phyloP scores from a whole-genome alignment of 768 basidiomycete genomes.

The Trametes gibbosa region DNA sequence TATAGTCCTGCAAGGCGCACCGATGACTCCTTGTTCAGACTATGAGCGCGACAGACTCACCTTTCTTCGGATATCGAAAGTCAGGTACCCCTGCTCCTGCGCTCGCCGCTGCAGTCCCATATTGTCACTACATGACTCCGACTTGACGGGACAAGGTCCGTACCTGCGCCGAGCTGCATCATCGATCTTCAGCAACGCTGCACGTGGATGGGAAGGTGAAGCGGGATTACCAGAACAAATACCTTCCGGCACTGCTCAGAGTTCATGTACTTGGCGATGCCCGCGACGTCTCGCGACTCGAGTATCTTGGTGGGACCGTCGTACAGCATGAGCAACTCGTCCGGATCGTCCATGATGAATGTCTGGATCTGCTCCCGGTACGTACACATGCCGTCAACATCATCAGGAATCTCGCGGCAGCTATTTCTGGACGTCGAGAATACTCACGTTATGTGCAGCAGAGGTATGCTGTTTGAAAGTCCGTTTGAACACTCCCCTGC shows the following conservation, averaged over 20 bases:
- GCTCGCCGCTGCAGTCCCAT: constrained; percentile 31
- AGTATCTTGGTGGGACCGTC: constrained; percentile 30
- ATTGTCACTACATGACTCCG: not conserved
- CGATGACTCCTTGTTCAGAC: not conserved
- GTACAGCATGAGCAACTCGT: constrained; percentile 19
- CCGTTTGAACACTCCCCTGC: no score
- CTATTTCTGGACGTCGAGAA: no score
- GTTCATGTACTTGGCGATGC: constrained; percentile 65
- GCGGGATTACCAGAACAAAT: constrained; percentile 63
- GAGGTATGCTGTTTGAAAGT: no score
- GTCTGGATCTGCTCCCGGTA: not conserved
- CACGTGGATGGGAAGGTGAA: not conserved
- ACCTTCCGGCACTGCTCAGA: constrained; percentile 66
- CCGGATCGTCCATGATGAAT: constrained; percentile 12
- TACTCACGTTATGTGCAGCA: not conserved
- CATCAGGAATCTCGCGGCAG: not conserved
- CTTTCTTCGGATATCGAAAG: constrained; percentile 48
- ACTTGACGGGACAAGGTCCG: constrained; percentile 17
- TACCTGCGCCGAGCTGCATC: constrained; percentile 65
- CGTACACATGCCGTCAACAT: no score
- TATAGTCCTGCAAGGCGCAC: constrained; percentile 24
- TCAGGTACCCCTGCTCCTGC: constrained; percentile 49
- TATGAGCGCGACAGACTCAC: constrained; percentile 11
- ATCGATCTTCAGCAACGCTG: not conserved
- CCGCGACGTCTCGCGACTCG: constrained; percentile 38